Percentiles rank a stretch among this genome's conserved stretches.
phyloP scores from a whole-genome alignment of 2,329 filamentous ascomycete species.

The Septoria petroselini region DNA sequence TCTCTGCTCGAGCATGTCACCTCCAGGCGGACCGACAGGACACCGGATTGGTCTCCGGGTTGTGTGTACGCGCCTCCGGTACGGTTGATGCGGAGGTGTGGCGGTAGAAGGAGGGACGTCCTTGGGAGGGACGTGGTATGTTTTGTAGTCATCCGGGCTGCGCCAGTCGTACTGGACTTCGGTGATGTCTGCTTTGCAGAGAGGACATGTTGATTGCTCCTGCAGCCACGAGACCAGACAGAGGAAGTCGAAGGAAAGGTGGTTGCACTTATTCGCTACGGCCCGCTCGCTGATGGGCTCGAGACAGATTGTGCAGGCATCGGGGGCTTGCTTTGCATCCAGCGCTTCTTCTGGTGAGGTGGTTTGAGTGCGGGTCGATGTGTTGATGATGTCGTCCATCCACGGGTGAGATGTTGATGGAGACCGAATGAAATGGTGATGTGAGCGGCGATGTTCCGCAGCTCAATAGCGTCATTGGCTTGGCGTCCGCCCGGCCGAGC shows the following conservation, averaged over 20 bases:
- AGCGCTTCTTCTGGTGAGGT: slow-evolving; percentile 23
- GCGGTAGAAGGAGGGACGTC: not conserved
- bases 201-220: slow-evolving; percentile 67
- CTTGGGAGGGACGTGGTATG: slow-evolving; percentile 44
- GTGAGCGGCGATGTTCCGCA: no score
- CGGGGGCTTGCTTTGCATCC: no score
- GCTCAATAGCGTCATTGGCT: slow-evolving; percentile 1
- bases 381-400: slow-evolving; percentile 29
- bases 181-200: slow-evolving; percentile 61
- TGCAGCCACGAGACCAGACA: slow-evolving; percentile 82
- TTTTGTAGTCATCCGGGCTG: slow-evolving; percentile 54
- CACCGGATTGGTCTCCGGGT: not conserved
- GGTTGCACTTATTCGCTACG: slow-evolving; percentile 70
- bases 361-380: slow-evolving; percentile 29
- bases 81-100: slow-evolving; percentile 1
- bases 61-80: slow-evolving; percentile 6
- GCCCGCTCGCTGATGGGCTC: slow-evolving; percentile 70
- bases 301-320: slow-evolving; percentile 83
- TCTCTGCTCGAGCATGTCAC: slow-evolving; percentile 55
- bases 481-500: slow-evolving; percentile 4
- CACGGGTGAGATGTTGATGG: slow-evolving; percentile 5
- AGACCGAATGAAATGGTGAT: no score
- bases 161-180: slow-evolving; percentile 65
- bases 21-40: slow-evolving; percentile 8
- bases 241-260: slow-evolving; percentile 78